phyloP scores from a whole-genome alignment of 441 rosid species.

The Euphorbia celastroides region DNA sequence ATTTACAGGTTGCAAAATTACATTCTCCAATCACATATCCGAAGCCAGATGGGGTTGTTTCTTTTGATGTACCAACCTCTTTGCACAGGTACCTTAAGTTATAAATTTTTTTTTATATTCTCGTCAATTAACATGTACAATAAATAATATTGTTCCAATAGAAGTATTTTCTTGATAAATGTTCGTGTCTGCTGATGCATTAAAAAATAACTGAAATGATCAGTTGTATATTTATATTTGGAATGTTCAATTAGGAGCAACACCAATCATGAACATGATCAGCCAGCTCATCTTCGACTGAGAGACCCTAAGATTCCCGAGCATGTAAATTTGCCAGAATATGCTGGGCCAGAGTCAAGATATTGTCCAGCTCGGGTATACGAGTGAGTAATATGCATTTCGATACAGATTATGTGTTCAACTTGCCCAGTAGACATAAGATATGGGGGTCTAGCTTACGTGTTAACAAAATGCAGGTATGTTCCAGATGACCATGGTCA shows the following conservation, averaged over 20 bases:
- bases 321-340: slow-evolving; percentile 65
- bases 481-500: slow-evolving; percentile 58
- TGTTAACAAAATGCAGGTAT: slow-evolving; percentile 38
- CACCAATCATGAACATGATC: slow-evolving; percentile 93
- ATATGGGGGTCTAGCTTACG: slow-evolving; percentile 9
- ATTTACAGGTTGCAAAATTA: slow-evolving; percentile 57
- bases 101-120: not conserved
- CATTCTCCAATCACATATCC: slow-evolving; percentile 71
- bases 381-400: slow-evolving; percentile 75
- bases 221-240: slow-evolving; percentile 9
- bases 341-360: slow-evolving; percentile 83
- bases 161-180: not conserved
- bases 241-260: slow-evolving; percentile 61
- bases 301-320: slow-evolving; percentile 66
- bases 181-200: not conserved
- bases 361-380: slow-evolving; percentile 97
- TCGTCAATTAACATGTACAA: not conserved
- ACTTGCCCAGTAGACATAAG: slow-evolving; percentile 2
- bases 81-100: slow-evolving; percentile 61
- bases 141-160: not conserved
- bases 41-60: slow-evolving; percentile 78
- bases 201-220: not conserved
- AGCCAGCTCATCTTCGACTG: slow-evolving; percentile 77
- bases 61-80: slow-evolving; percentile 89
- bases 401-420: slow-evolving; percentile 2